Evolutionary conservation across 257 asterid genomes (phyloP), one percentile per base, ranked within the genome.

Genomic region (Nicotiana obtusifolia): DNA sequence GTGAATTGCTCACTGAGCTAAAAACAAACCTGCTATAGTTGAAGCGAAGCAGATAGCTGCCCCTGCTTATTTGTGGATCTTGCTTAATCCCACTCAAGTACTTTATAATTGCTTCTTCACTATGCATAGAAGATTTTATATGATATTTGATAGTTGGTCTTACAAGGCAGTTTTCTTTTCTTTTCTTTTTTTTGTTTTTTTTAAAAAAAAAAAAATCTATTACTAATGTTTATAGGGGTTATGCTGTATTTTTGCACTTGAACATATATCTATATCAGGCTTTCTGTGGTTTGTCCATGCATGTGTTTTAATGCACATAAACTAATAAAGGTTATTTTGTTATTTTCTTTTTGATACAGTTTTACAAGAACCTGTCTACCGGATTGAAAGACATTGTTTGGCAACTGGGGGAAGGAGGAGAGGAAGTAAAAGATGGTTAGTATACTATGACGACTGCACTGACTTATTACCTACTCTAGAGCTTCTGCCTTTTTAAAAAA

Each of bases 331-430:
- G 4, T 65, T 83, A 68, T 41, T 41, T 41, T 24, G 78, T 67
- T 10, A 64, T 26, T 80, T 82, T 67, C 56, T 37, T 81, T 8
- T 30, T 30, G 80, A 17, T 66, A 82, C 94, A 95, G 98, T 93
- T 92, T 56, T 93, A 93, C 92, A 92, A 92, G 84, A 91, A 91
- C 90, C 87, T 95, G 54, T 89, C 99, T 0, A 88, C 98, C 31
- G 98, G 98, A 82, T 84, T 95, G 94, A 92, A 95, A 86, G 99
- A 95, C 84, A 87, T 95, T 22, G 98, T 95, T 24, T 95, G 99
- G 99, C 91, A 85, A 62, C 81, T 95, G 7, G 93, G 89, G 24
- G 93, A 90, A 83, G 85, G 83, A 59, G 87, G 88, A 83, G 91
- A 85, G 56, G 91, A 84, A 82, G 85, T 62, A 60, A 86, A 68